These are phyloP conservation scores for Diplodia mutila DNA, from an alignment of 2,329 filamentous ascomycete genomes.

Conservation along the genomic window DNA sequence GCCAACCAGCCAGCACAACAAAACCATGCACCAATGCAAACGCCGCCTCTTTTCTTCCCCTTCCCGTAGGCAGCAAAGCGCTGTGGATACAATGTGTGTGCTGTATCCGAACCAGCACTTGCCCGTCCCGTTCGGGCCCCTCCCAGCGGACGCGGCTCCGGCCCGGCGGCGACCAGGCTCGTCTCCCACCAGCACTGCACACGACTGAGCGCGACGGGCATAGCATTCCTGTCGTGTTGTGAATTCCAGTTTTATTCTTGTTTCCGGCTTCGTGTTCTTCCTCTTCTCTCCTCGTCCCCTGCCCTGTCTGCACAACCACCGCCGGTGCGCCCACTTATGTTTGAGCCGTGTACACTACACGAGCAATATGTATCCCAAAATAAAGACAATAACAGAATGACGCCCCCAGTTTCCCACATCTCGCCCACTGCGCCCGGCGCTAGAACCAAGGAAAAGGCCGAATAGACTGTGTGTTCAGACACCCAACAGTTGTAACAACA, in stretches of 20 bases:
- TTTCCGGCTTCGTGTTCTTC: background rate
- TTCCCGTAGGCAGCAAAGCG: background rate
- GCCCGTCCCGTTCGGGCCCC: background rate
- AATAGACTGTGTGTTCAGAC: slow-evolving; percentile 3
- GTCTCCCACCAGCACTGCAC: background rate
- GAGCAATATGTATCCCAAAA: background rate
- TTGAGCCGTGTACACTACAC: background rate
- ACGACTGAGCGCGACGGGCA: no score
- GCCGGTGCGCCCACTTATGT: background rate
- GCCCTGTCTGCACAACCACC: background rate
- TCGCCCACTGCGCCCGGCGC: slow-evolving; percentile 13
- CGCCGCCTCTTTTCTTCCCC: background rate
- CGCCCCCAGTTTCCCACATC: slow-evolving; percentile 5
- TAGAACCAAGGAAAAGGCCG: background rate
- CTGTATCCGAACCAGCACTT: background rate
- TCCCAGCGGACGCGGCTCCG: background rate
- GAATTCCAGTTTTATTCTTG: background rate
- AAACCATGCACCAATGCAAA: no score
- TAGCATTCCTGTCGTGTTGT: no score
- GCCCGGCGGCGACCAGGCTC: background rate
- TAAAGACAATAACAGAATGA: background rate
- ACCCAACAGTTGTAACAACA: slow-evolving; percentile 4
- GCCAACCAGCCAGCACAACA: background rate
- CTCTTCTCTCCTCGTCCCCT: background rate
- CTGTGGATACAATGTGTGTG: background rate